Evolutionary conservation across 179 eudicot species (phyloP), one percentile per base, ranked within the genome.

Genomic region (Beta macrorhiza): DNA sequence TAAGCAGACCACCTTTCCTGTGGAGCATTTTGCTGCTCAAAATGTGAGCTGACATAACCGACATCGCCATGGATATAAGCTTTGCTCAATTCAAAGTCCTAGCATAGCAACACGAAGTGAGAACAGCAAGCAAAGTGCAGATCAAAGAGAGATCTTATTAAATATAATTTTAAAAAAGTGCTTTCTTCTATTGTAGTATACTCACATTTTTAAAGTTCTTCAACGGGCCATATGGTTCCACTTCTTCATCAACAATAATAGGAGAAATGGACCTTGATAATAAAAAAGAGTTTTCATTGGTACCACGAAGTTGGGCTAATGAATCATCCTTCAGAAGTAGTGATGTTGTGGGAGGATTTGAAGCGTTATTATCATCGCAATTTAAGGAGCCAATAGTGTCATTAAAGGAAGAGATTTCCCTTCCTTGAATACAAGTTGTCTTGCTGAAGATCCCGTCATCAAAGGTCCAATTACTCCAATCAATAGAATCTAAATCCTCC

Each of bases 381-480:
- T 81, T 83, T 79, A 90, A 79, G 56, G 91, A 80, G 67, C 45
- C 83, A 72, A 81, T 82, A 78, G 79, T 57, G 83, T 82, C 86
- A 80, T 83, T 85, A 74, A 61, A 56, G 73, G 87, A 70, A 64
- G 88, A 81, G 62, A 72, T 74, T 22, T 64, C 78, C 63, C 57
- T 79, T 82, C 79, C 82, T 59, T 81, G 80, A 77, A 77, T 78
- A 79, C 58, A 82, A 82, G 29, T 55, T 67, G 78, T 37, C 67
- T 79, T 84, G 72, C 74, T 37, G 78, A 84, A 85, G 77, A 80
- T 81, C 78, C 77, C 86, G 44, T 91, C 92, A 80, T 78, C 74
- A 83, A 94, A 89, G 51, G 79, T 77, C 98, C 94, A 96, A 47
- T 88, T 83, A 81, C 92, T 90, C 99, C 99, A 96, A 72, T 94